A percentile compares a stretch with the other conserved stretches of the same genome.
phyloP scores from a whole-genome alignment of 1,284 basidiomycete genomes.

The Schizophyllum commune region DNA sequence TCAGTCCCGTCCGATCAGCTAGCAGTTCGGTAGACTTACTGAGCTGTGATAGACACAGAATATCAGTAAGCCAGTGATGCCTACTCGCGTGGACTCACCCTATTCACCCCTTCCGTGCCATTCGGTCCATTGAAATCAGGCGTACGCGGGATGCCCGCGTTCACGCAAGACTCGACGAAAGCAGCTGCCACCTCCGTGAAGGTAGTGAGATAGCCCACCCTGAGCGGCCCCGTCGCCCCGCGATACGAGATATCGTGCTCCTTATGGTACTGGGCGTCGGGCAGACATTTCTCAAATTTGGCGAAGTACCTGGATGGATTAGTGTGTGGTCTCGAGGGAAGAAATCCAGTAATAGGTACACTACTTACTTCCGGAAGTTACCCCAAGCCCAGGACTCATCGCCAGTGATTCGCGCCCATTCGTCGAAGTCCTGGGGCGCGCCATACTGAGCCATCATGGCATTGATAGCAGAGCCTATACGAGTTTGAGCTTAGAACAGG shows the following conservation, averaged over 20 bases:
- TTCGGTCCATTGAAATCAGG: slow-evolving; percentile 44
- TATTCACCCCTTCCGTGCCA: slow-evolving; percentile 43
- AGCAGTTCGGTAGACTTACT: neutral
- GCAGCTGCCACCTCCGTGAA: slow-evolving; percentile 27
- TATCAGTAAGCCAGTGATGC: neutral
- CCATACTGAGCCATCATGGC: slow-evolving; percentile 65
- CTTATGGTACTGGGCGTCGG: slow-evolving; percentile 35
- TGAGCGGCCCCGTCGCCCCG: slow-evolving; percentile 43
- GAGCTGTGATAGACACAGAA: neutral
- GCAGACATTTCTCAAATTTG: slow-evolving; percentile 51
- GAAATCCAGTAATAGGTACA: neutral
- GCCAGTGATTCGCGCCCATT: slow-evolving; percentile 52
- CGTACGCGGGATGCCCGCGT: slow-evolving; percentile 38
- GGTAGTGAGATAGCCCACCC: slow-evolving; percentile 34
- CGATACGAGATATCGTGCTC: slow-evolving; percentile 34
- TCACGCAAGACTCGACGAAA: slow-evolving; percentile 41
- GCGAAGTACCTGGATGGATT: slow-evolving; percentile 40
- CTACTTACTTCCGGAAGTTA: slow-evolving; percentile 37
- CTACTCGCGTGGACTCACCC: slow-evolving; percentile 29
- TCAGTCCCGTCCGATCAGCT: slow-evolving; percentile 29
- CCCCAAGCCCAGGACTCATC: slow-evolving; percentile 59
- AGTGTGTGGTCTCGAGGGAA: neutral
- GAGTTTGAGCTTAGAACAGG: neutral
- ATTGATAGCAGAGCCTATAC: slow-evolving; percentile 54
- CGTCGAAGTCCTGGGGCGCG: slow-evolving; percentile 60